phyloP scores from a whole-genome alignment of 1,139 yeast genomes.

The Diutina neorugosa region DNA sequence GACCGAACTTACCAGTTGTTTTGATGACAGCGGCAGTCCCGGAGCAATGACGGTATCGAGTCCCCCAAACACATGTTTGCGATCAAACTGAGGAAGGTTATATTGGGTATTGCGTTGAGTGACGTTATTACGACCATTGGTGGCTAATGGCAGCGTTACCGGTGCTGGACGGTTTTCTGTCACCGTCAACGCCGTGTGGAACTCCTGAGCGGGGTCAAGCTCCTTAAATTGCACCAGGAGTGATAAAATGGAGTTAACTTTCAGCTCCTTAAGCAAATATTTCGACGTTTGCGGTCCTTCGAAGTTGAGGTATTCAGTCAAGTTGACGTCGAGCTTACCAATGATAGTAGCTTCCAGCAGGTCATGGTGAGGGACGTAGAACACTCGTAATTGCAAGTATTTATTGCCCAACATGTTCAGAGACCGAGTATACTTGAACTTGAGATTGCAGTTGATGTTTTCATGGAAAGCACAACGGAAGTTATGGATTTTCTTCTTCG shows the following conservation, averaged over 20 bases:
- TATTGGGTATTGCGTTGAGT: conserved; percentile 9
- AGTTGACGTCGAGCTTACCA: conserved; percentile 57
- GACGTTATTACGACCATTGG: conserved; percentile 4
- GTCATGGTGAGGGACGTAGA: conserved; percentile 16
- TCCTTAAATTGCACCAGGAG: conserved; percentile 27
- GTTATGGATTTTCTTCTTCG: conserved; percentile 25
- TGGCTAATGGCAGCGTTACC: background rate
- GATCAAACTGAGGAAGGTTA: conserved; percentile 28
- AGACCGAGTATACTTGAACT: conserved; percentile 22
- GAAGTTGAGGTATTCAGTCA: conserved; percentile 59
- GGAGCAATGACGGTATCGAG: conserved; percentile 20
- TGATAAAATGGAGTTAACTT: conserved; percentile 67
- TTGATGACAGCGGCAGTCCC: background rate
- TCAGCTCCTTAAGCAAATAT: conserved; percentile 64
- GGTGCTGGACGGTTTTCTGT: background rate
- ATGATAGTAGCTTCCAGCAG: conserved; percentile 23
- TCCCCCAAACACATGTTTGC: conserved; percentile 28
- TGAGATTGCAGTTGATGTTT: conserved; percentile 27
- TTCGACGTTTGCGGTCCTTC: conserved; percentile 42
- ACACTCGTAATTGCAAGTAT: conserved; percentile 21
- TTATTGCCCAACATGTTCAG: conserved; percentile 29
- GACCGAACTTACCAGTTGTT: background rate
- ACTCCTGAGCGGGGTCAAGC: conserved; percentile 30
- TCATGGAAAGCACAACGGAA: conserved; percentile 32
- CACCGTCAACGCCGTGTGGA: conserved; percentile 29